A percentile compares a stretch with the other conserved stretches of the same genome.
phyloP scores from a whole-genome alignment of 345 rosid genomes.

The Gossypium longicalyx region DNA sequence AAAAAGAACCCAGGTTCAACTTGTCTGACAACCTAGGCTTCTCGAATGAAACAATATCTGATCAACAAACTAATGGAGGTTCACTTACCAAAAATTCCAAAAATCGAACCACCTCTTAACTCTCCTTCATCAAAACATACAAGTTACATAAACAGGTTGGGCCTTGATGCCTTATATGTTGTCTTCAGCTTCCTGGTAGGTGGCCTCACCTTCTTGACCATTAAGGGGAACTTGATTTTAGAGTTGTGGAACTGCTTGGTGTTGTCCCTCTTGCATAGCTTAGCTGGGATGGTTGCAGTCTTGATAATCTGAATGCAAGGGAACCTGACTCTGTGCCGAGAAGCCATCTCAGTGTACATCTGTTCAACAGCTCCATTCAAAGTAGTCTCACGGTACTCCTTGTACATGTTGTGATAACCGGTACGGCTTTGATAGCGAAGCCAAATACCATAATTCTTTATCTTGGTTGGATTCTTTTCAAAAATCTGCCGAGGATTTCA shows the following conservation, averaged over 20 bases:
- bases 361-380: constrained; percentile 60
- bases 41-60: constrained; percentile 15
- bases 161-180: constrained; percentile 46
- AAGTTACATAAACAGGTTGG: constrained; percentile 46
- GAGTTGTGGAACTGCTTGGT: constrained; percentile 58
- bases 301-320: constrained; percentile 61
- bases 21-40: constrained; percentile 4
- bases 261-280: constrained; percentile 49
- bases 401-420: constrained; percentile 51
- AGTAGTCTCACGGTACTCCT: constrained; percentile 49
- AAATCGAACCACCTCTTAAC: constrained; percentile 9
- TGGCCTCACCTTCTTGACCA: constrained; percentile 44
- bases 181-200: constrained; percentile 60
- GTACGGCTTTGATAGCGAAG: constrained; percentile 52
- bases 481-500: constrained; percentile 32
- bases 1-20: constrained; percentile 1
- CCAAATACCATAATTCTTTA: constrained; percentile 59
- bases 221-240: constrained; percentile 43
- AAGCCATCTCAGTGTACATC: constrained; percentile 64
- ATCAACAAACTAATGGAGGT: constrained; percentile 11
- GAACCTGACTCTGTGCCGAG: constrained; percentile 57
- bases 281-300: constrained; percentile 49
- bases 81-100: constrained; percentile 16
- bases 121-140: not conserved
- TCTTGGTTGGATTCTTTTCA: constrained; percentile 55